phyloP scores from a whole-genome alignment of 2,329 filamentous ascomycete genomes.

The Orbilia oligospora region DNA sequence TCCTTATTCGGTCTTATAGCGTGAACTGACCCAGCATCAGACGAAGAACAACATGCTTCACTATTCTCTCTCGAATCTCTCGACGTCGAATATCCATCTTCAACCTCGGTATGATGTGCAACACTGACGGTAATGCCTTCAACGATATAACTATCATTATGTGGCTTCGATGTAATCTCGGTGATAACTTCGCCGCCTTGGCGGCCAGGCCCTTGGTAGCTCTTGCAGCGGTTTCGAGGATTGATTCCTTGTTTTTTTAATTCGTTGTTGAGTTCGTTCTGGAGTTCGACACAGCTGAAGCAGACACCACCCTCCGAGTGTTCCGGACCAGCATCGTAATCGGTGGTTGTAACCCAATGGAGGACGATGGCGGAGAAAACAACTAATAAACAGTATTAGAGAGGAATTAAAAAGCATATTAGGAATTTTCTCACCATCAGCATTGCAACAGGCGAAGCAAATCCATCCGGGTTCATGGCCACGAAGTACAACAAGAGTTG shows the following conservation, averaged over 20 bases:
- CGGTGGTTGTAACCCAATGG: constrained; percentile 73
- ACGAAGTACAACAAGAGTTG: constrained; percentile 73
- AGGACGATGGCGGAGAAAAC: constrained; percentile 75
- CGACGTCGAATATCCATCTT: constrained; percentile 49
- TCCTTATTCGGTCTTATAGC: constrained; percentile 58
- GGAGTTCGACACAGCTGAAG: constrained; percentile 53
- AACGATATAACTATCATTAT: constrained; percentile 48
- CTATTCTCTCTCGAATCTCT: constrained; percentile 42
- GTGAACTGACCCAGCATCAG: constrained; percentile 46
- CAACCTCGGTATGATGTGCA: constrained; percentile 44
- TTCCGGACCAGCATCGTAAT: constrained; percentile 62
- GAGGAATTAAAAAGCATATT: background rate
- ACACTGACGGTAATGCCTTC: constrained; percentile 54
- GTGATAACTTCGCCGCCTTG: constrained; percentile 55
- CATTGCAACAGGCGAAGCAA: constrained; percentile 77
- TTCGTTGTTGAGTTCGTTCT: constrained; percentile 55
- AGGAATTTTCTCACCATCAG: constrained; percentile 70
- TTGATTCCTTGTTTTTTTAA: constrained; percentile 50
- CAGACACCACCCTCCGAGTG: constrained; percentile 45
- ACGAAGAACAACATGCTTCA: constrained; percentile 45
- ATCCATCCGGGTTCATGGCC: constrained; percentile 76
- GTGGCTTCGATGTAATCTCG: constrained; percentile 56
- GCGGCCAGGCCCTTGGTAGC: constrained; percentile 37
- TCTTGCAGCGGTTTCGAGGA: constrained; percentile 30
- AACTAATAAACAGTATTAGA: constrained; percentile 67